Evolutionary conservation across 345 rosid species (phyloP), one percentile per base, ranked within the genome.

Genomic region (Reutealis trisperma): DNA sequence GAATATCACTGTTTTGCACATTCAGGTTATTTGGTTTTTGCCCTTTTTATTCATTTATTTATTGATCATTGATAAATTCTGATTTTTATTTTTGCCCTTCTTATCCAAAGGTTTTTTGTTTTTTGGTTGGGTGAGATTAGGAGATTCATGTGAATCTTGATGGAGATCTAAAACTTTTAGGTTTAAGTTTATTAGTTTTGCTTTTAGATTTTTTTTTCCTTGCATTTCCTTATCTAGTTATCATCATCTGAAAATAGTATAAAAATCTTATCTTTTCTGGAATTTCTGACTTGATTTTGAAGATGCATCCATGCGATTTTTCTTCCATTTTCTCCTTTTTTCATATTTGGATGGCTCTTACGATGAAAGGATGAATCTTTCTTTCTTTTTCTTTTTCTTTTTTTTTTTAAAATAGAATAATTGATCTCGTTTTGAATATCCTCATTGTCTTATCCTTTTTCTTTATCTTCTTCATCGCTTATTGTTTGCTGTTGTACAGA

Each of bases 1-100:
- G 54, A n/a, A 2, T 62, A 16, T 24, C 19, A 9, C 22, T 5
- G 71, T 66, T n/a, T 51, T 68, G 58, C 54, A 1, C n/a, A 74
- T 52, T 52, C 49, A 75, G 61, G 78, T 75, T 49, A 51, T 12
- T 73, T 72, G 66, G 19, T 27, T 58, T 71, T 12, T 73, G 30
- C 34, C 0, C 6, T 55, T 8, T 58, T 27, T 45, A 7, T 57
- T 34, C 15, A 13, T n/a, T 16, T 42, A 1, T 8, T 55, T 34
- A 34, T 3, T 41, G 18, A 27, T 49, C 34, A 55, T 25, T 44
- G 68, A 68, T 60, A 7, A n/a, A 3, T 61, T 45, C 37, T 7
- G 4, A 6, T 41, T 8, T 54, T 6, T 27, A n/a, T 27, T 57
- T 63, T 63, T 2, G 21, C 1, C 7, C 34, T 15, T 13, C 11